Percentiles rank a stretch among this genome's conserved stretches.
Conservation (phyloP, 345 rosid genomes). For the Melaleuca quinquenervia region DNA sequence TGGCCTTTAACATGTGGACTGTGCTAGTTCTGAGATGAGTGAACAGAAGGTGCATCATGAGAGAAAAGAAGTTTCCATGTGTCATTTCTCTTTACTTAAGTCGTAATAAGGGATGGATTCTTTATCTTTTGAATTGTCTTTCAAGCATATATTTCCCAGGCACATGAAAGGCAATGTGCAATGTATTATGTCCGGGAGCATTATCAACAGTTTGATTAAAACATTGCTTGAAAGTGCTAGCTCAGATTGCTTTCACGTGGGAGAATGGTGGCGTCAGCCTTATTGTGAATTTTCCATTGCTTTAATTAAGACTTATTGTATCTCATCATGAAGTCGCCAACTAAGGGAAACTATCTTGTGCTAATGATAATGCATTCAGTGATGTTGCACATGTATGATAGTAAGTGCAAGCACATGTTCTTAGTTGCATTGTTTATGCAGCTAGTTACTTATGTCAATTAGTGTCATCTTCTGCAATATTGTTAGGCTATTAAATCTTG, state of each 20-base stretch:
- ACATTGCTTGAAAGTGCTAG: neutral
- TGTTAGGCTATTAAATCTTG: neutral
- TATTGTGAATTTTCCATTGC: neutral
- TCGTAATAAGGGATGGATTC: neutral
- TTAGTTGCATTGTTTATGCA: neutral
- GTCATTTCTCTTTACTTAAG: neutral
- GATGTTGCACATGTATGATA: neutral
- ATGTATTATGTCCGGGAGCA: neutral
- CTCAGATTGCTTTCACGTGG: neutral
- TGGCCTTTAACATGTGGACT: neutral
- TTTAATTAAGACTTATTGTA: neutral
- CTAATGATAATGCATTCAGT: neutral
- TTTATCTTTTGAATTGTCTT: neutral
- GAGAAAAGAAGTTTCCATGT: neutral
- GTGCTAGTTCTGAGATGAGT: neutral
- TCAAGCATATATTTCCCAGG: neutral
- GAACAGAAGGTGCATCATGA: neutral
- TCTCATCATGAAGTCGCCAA: neutral
- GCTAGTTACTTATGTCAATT: neutral
- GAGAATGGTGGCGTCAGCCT: neutral
- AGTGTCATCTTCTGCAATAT: neutral
- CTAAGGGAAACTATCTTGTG: neutral
- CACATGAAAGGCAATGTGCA: neutral
- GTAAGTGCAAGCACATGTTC: neutral
- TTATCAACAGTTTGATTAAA: neutral